Conservation (phyloP, 208 protist species). For the Tetramitus jugosus region DNA sequence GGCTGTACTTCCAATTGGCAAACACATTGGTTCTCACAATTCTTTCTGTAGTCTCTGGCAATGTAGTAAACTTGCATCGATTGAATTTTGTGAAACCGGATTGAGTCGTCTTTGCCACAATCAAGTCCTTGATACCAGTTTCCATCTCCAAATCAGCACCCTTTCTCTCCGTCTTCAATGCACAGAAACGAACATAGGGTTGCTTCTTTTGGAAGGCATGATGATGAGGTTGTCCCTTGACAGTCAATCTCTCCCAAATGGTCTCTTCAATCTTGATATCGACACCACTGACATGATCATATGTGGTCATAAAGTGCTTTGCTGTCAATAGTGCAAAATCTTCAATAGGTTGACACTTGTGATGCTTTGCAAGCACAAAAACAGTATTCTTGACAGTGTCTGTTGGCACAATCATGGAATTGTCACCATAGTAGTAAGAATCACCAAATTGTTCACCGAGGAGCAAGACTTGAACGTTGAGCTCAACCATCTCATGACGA, state of each 20-base stretch:
- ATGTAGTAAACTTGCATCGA: constrained; percentile 38
- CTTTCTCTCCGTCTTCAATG: not conserved
- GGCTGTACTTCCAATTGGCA: not conserved
- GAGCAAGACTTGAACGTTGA: not conserved
- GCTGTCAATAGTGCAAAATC: not conserved
- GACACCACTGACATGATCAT: not conserved
- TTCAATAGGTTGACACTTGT: not conserved
- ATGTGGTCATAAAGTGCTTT: not conserved
- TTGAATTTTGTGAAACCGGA: constrained; percentile 44
- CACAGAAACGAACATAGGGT: not conserved
- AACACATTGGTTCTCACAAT: not conserved
- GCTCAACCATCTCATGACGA: not conserved
- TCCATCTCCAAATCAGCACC: not conserved
- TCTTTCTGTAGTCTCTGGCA: constrained; percentile 36
- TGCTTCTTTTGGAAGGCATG: not conserved
- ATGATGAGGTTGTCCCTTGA: not conserved
- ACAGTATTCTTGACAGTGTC: not conserved
- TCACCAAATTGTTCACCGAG: not conserved
- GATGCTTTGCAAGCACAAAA: not conserved
- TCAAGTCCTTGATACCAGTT: constrained; percentile 23
- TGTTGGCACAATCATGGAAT: not conserved
- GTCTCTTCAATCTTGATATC: not conserved
- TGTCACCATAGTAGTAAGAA: not conserved
- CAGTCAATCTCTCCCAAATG: not conserved
- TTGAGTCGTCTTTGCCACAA: constrained; percentile 43